Percentiles rank a stretch among this genome's conserved stretches.
phyloP scores from a whole-genome alignment of 257 asterid genomes.

The Ilex aquifolium region DNA sequence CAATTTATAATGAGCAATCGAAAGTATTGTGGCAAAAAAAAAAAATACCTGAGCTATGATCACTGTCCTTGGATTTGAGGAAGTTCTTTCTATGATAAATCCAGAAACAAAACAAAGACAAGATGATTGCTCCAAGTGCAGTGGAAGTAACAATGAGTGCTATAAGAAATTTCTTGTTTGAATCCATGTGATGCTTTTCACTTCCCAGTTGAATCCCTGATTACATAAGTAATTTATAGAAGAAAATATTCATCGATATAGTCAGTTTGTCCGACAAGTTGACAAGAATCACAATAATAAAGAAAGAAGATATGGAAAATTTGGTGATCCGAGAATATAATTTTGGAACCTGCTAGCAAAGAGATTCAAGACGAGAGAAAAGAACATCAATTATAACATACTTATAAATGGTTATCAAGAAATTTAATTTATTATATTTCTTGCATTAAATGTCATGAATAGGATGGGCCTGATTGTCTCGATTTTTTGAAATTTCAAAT shows the following conservation, averaged over 20 bases:
- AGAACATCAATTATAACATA: neutral
- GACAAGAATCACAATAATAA: neutral
- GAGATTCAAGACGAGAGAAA: neutral
- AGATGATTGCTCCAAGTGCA: slow-evolving; percentile 26
- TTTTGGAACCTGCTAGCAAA: slow-evolving; percentile 1
- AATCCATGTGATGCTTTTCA: slow-evolving; percentile 19
- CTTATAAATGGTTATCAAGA: neutral
- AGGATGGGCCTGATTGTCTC: slow-evolving; percentile 13
- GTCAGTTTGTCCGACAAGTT: slow-evolving; percentile 3
- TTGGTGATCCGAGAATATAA: neutral
- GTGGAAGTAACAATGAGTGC: slow-evolving; percentile 36
- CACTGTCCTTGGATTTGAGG: slow-evolving; percentile 15
- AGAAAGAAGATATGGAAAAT: neutral
- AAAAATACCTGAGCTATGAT: slow-evolving; percentile 24
- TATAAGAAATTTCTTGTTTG: slow-evolving; percentile 31
- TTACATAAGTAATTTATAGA: slow-evolving; percentile 1
- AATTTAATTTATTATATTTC: neutral
- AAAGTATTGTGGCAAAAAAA: neutral
- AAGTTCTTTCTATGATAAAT: slow-evolving; percentile 31
- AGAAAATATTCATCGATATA: slow-evolving; percentile 3
- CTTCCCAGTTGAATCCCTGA: slow-evolving; percentile 27
- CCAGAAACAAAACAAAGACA: slow-evolving; percentile 30
- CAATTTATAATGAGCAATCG: neutral
- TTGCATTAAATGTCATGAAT: slow-evolving; percentile 19
- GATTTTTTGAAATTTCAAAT: slow-evolving; percentile 8